Evolutionary conservation across 108 stramenopile genomes (phyloP).

Genomic region (Cyclotella baltica): DNA sequence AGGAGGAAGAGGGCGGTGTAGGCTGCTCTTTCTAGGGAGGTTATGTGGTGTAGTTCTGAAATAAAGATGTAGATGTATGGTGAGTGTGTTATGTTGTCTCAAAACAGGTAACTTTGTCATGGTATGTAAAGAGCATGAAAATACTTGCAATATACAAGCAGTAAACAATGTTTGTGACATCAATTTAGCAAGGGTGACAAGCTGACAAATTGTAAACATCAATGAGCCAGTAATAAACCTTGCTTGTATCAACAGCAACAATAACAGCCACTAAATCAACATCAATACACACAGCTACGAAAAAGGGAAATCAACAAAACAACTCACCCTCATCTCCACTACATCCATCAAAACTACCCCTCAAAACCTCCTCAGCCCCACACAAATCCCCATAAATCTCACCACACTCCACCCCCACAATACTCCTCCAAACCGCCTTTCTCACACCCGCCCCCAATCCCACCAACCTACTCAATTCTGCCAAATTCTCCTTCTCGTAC

Average conservation of each 20-base stretch:
- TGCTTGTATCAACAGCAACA: not conserved
- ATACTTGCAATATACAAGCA: not conserved
- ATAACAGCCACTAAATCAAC: too few relatives aligned
- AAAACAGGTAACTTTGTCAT: not conserved
- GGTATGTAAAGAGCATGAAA: not conserved
- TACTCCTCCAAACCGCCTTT: conserved; percentile 48
- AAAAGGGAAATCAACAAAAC: not conserved
- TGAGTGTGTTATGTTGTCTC: too few relatives aligned
- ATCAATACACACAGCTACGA: too few relatives aligned
- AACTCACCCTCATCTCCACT: conserved; percentile 8
- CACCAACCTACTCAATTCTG: conserved; percentile 67
- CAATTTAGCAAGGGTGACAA: conserved; percentile 7
- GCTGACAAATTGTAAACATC: conserved; percentile 1
- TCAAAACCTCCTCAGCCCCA: conserved; percentile 65
- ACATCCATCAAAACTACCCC: too few relatives aligned
- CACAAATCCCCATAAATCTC: conserved; percentile 74
- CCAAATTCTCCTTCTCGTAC: conserved; percentile 57
- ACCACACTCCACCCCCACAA: conserved; percentile 69
- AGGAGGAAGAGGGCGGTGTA: conserved; percentile 72
- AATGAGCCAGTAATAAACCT: not conserved
- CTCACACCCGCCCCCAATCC: conserved; percentile 56
- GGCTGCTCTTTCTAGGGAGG: conserved; percentile 84
- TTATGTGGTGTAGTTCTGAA: conserved; percentile 49
- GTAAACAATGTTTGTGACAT: not conserved
- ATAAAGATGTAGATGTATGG: not conserved